Evolutionary conservation across 495 filamentous ascomycete species (phyloP), one percentile per base, ranked within the genome.

Genomic region (Beverwykella pulmonaria): DNA sequence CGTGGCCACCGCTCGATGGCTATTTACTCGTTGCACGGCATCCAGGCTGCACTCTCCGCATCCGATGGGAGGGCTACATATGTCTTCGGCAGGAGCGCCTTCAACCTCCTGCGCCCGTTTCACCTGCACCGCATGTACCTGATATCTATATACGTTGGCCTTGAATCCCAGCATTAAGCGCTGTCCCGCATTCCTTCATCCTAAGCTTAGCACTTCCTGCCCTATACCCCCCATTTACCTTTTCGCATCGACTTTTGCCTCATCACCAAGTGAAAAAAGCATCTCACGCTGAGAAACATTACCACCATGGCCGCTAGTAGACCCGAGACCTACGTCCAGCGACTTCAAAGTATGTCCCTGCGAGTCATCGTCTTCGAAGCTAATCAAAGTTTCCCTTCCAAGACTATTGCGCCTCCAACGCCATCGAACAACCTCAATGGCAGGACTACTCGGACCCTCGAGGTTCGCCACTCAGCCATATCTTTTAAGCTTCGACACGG

Each of bases 391-490:
- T 34, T n/a, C n/a, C n/a, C 20, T n/a, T 34, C 29, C 50, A 25
- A 68, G 65, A 53, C 25, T 68, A 44, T 25, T 68, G 65, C 23
- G 32, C 17, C 23, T 17, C 25, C n/a, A 68, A 68, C 26, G 26
- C 27, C 10, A 63, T 68, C 26, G 65, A 61, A 17, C 53, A 58
- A 26, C 64, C 64, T 1, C 65, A 59, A 47, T 68, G 32, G 32
- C 65, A 63, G 34, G 65, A 68, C 46, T 68, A 63, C 46, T 68
- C 65, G 17, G 65, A 68, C 23, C 65, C 65, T 44, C 59, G 65
- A 57, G 65, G 65, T 63, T 23, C 20, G 57, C 26, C 59, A 25
- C 9, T 44, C 32, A 17, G 3, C 22, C 36, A 2, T 55, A 3
- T 9, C 52, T 14, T 39, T 9, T 57, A 2, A 1, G n/a, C 8